Percentiles rank a stretch among this genome's conserved stretches.
phyloP scores from a whole-genome alignment of 148 eudicot genomes.

The Amaranthus hypochondriacus region DNA sequence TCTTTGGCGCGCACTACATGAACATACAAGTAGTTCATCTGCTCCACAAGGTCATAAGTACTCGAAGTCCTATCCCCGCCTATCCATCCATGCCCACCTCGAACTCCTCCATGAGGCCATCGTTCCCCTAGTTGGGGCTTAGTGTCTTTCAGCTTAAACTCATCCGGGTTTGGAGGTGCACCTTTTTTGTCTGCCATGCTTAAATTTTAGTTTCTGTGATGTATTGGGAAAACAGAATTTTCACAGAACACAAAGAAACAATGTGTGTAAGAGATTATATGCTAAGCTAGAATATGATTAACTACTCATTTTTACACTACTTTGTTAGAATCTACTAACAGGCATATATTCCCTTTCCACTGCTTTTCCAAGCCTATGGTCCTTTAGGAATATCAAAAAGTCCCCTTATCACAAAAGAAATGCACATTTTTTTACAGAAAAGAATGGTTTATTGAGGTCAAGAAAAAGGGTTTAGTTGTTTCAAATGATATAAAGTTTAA shows the following conservation, averaged over 20 bases:
- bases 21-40: constrained; percentile 34
- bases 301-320: constrained; percentile 15
- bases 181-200: constrained; percentile 29
- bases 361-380: constrained; percentile 25
- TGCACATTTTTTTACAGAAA: constrained; percentile 7
- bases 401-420: constrained; percentile 15
- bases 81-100: constrained; percentile 57
- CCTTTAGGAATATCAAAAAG: constrained; percentile 28
- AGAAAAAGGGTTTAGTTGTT: constrained; percentile 14
- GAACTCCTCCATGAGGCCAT: constrained; percentile 79
- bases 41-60: constrained; percentile 46
- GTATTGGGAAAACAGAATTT: neutral
- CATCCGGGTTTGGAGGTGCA: constrained; percentile 36
- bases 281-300: constrained; percentile 7
- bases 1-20: constrained; percentile 41
- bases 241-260: too few species aligned
- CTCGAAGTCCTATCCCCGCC: constrained; percentile 35
- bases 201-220: neutral
- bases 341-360: constrained; percentile 29
- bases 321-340: constrained; percentile 19
- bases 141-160: constrained; percentile 62
- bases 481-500: neutral
- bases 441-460: constrained; percentile 7
- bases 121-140: constrained; percentile 71
- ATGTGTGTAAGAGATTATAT: neutral